Evolutionary conservation across 2,329 filamentous ascomycete species (phyloP).

Genomic region (Sphaerulina musiva): DNA sequence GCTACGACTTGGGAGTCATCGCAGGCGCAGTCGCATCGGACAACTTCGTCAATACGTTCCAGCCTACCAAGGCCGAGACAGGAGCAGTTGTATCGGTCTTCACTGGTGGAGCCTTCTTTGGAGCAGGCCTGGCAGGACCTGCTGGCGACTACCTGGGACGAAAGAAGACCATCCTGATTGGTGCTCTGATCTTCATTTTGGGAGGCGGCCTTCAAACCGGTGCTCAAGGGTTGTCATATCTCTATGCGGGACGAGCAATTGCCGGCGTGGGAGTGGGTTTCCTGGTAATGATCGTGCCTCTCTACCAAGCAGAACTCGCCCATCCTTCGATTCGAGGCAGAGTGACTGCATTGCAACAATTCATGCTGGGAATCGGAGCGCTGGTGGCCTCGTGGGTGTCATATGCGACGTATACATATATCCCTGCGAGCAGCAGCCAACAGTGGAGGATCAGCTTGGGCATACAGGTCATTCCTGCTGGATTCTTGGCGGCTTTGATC

Average conservation of each 20-base stretch:
- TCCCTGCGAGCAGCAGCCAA: slow-evolving; percentile 41
- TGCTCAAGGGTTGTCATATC: slow-evolving; percentile 51
- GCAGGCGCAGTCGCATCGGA: slow-evolving; percentile 48
- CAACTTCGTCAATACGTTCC: slow-evolving; percentile 40
- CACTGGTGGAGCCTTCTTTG: slow-evolving; percentile 68
- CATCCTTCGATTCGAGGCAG: slow-evolving; percentile 71
- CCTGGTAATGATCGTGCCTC: slow-evolving; percentile 58
- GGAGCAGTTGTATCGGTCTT: slow-evolving; percentile 72
- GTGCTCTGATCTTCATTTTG: slow-evolving; percentile 63
- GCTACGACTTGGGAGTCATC: slow-evolving; percentile 54
- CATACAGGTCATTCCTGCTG: slow-evolving; percentile 65
- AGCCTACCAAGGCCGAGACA: slow-evolving; percentile 35
- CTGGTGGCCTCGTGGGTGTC: slow-evolving; percentile 67
- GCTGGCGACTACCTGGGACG: slow-evolving; percentile 60
- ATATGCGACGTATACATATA: slow-evolving; percentile 54
- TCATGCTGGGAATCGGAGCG: slow-evolving; percentile 72
- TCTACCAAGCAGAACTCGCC: slow-evolving; percentile 73
- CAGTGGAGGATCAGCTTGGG: slow-evolving; percentile 60
- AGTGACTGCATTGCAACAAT: slow-evolving; percentile 70
- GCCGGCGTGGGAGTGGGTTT: slow-evolving; percentile 49
- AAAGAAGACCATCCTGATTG: slow-evolving; percentile 64
- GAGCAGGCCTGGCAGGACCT: slow-evolving; percentile 58
- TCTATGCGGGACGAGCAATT: slow-evolving; percentile 58
- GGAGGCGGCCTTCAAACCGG: slow-evolving; percentile 69
- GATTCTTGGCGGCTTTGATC: slow-evolving; percentile 59